Percentiles rank a stretch among this genome's conserved stretches.
Conservation (phyloP, 2,329 filamentous ascomycete species). For the Trichophyton equinum region DNA sequence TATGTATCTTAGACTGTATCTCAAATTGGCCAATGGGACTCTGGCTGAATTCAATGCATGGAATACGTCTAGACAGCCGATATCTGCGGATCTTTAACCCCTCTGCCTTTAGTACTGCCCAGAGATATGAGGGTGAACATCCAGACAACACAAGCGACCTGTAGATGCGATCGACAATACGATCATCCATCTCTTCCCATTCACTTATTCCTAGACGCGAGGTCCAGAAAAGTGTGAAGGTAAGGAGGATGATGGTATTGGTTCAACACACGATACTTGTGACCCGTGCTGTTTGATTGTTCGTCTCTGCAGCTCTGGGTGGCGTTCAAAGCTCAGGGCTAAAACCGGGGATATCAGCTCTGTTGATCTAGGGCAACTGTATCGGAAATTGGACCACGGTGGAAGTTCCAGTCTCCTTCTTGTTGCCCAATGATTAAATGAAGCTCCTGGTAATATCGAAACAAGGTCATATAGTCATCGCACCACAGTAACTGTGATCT, state of each 20-base stretch:
- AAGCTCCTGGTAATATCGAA: no score
- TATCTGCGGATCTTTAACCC: neutral
- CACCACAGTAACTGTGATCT: no score
- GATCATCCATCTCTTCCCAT: neutral
- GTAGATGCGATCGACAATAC: neutral
- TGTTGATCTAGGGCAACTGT: constrained; percentile 45
- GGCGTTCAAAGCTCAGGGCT: neutral
- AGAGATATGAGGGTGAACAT: neutral
- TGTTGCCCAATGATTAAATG: constrained; percentile 29
- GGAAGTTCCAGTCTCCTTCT: constrained; percentile 42
- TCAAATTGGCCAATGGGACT: constrained; percentile 11
- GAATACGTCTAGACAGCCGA: neutral
- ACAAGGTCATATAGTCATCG: no score
- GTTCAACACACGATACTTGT: neutral
- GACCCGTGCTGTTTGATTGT: neutral
- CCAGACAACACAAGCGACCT: neutral
- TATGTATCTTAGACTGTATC: constrained; percentile 17
- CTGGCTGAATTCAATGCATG: constrained; percentile 4
- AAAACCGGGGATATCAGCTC: neutral
- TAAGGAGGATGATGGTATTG: neutral
- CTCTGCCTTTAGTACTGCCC: neutral
- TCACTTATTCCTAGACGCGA: neutral
- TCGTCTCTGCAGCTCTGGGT: neutral
- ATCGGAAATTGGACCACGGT: constrained; percentile 43
- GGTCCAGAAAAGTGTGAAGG: neutral